These are phyloP conservation scores for Scheffersomyces spartinae DNA, from an alignment of 805 yeast genomes.

Conservation along the genomic window DNA sequence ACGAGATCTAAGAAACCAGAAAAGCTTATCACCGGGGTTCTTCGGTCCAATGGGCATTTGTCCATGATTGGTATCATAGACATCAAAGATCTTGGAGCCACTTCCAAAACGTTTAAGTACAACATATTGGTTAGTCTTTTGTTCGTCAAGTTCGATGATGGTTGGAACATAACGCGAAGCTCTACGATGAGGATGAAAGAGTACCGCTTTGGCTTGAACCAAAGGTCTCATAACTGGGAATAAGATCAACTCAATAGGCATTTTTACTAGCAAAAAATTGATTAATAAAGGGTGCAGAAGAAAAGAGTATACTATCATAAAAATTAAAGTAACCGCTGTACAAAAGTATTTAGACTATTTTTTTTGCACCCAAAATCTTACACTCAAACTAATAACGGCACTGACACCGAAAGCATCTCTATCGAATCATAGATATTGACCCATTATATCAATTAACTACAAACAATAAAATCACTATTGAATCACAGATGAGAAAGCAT, in stretches of 20 bases:
- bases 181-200: conserved; percentile 45
- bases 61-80: conserved; percentile 33
- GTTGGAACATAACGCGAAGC: conserved; percentile 46
- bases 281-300: not conserved
- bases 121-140: conserved; percentile 28
- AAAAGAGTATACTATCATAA: too few relatives aligned
- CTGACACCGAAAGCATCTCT: too few relatives aligned
- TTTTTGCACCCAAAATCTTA: too few relatives aligned
- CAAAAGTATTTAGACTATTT: too few relatives aligned
- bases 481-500: conserved; percentile 6
- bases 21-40: conserved; percentile 33
- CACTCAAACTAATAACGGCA: too few relatives aligned
- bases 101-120: conserved; percentile 49
- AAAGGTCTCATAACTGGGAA: conserved; percentile 52
- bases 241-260: conserved; percentile 51
- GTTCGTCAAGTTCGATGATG: conserved; percentile 31
- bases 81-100: conserved; percentile 47
- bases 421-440: too few relatives aligned
- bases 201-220: conserved; percentile 40
- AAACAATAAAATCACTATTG: too few relatives aligned
- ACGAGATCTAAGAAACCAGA: conserved; percentile 49
- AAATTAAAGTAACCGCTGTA: too few relatives aligned
- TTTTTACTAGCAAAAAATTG: too few relatives aligned
- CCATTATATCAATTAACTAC: too few relatives aligned
- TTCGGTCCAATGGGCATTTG: conserved; percentile 26